Base-by-base conservation (phyloP, 2,329 filamentous ascomycete genomes). In the Apiospora malaysiana region DNA sequence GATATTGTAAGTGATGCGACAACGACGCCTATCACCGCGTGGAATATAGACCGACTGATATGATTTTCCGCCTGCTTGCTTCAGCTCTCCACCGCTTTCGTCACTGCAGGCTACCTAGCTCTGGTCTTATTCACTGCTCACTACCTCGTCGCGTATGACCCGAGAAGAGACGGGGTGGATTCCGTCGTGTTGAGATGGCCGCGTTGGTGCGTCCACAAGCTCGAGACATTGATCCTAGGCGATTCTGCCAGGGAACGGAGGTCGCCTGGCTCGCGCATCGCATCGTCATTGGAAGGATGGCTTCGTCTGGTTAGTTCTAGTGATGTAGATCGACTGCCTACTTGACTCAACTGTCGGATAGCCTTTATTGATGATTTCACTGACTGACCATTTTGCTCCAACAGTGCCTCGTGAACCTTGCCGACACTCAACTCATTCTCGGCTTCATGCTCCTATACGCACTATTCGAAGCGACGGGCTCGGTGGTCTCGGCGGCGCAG, bases 321-420 rank as follows among this genome's bases (percentile, higher is more conserved):
- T 32, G 21, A 10, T n/a, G 14, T 8, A 18, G 16, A 2, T 4
- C 49, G 4, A 56, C 16, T 12, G 40, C 8, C 5, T 42, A 2
- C 40, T 42, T 42, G 12, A 42, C 12, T 42, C 6, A 27, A 16
- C 47, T 32, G 18, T n/a, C 7, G 9, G 51, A 40, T 12, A 14
- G 3, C 10, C 27, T 10, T 27, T 10, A 12, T n/a, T n/a, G 3
- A 4, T 59, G 51, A 59, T 18, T 21, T 7, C 5, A 18, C 32
- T 32, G 23, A 18, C 32, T 32, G 23, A 25, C 7, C 27, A 18
- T 8, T 18, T 46, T 14, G 4, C 14, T 21, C 43, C 43, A 27
- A 12, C 51, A 59, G 51, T 59, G 27, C 27, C 51, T 59, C 27
- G 51, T 59, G 51, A 59, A 59, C 18, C 16, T 59, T 18, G 51